These are phyloP conservation scores for Boletus rubroflammeus DNA, from an alignment of 768 basidiomycete genomes.

Conservation along the genomic window DNA sequence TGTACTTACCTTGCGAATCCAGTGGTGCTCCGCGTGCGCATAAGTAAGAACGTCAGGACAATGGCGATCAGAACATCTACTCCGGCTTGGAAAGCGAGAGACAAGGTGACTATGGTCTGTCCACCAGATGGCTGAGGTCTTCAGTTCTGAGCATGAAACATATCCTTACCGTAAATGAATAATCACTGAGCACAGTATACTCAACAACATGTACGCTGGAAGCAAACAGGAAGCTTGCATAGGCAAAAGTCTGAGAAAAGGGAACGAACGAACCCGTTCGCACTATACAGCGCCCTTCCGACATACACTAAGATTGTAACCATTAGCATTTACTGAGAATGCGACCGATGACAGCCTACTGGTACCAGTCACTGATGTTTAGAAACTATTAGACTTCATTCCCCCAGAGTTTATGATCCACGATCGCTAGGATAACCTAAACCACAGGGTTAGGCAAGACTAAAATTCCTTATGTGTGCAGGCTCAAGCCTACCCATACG, in stretches of 20 bases:
- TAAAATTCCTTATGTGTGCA: too few species aligned
- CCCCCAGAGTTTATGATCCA: not conserved
- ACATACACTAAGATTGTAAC: not conserved
- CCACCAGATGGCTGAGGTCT: not conserved
- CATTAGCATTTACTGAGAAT: not conserved
- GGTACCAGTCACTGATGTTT: not conserved
- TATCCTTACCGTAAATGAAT: not conserved
- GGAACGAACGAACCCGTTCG: not conserved
- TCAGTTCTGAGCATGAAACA: not conserved
- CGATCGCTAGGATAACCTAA: slow-evolving; percentile 1
- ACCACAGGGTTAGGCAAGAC: not conserved
- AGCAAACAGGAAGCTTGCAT: not conserved
- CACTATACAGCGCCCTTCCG: not conserved
- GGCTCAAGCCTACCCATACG: slow-evolving; percentile 8
- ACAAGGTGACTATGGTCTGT: not conserved
- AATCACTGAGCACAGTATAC: not conserved
- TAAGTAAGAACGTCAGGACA: slow-evolving; percentile 6
- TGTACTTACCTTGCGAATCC: not conserved
- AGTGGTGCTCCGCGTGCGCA: not conserved
- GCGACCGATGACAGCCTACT: not conserved
- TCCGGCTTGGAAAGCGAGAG: not conserved
- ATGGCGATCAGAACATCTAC: slow-evolving; percentile 4
- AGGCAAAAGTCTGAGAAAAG: not conserved
- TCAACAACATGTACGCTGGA: not conserved
- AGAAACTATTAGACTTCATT: not conserved